Evolutionary conservation across 306 rosid species (phyloP), one percentile per base, ranked within the genome.

Genomic region (Cucumis hystrix): DNA sequence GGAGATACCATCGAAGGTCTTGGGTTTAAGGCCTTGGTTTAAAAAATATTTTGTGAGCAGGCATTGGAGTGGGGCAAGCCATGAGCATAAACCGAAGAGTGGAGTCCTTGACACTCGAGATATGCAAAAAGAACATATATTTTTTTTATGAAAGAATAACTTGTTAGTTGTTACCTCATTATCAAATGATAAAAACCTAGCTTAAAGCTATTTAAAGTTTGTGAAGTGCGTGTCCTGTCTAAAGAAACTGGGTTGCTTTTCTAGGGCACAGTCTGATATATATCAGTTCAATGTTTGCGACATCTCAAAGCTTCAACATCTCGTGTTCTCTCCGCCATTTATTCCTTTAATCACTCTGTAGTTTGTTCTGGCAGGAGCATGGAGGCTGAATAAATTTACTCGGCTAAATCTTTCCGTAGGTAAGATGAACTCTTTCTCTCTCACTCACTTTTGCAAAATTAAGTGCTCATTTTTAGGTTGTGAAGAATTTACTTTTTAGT

Each of bases 361-460:
- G 49, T 87, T 65, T 72, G 21, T 68, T 85, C 39, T 90, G 78
- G 82, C 95, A 94, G 98, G 85, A 79, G 67, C 92, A 43, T 52
- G 88, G 84, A 88, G 80, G 84, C 85, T 91, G 74, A 41, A 81
- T 37, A 78, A 2, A 56, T 20, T 78, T 74, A 28, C 80, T 77
- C 87, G 83, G 79, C 1, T 80, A 60, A 75, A 51, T 79, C 68
- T 87, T 77, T 17, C 90, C 9, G 86, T 76, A 79, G 97, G 98
- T 87, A 67, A 59, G 67, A 66, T 80, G 76, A 85, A 74, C 74
- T 61, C 73, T 71, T 40, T 66, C 67, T 80, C 58, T 72, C 59
- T 59, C 71, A 10, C 56, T 56, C 65, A 63, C 55, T 17, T 79
- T 41, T 62, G 65, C 54, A 28, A 65, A 56, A 80, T 57, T 51